Conservation (phyloP, 2,329 filamentous ascomycete genomes). For the Cadophora sp. region DNA sequence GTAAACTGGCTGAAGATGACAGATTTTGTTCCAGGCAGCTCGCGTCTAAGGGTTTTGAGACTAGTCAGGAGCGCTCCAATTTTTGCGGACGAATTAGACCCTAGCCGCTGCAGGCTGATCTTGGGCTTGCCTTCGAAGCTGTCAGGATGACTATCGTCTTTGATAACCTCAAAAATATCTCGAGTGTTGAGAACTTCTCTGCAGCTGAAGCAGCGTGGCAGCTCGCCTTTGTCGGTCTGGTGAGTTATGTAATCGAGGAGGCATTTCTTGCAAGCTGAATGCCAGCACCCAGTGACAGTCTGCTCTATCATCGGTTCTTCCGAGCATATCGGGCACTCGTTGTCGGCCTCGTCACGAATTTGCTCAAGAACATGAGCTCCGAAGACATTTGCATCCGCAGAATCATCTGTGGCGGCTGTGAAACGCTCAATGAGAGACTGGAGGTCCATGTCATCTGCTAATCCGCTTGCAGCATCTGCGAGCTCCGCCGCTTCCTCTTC, state of each 20-base stretch:
- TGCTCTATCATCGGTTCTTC: constrained; percentile 97
- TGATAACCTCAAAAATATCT: constrained; percentile 91
- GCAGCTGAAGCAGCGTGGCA: constrained; percentile 89
- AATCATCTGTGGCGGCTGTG: constrained; percentile 69
- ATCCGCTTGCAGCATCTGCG: constrained; percentile 78
- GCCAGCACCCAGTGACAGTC: constrained; percentile 95
- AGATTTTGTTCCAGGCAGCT: constrained; percentile 77
- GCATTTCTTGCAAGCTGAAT: constrained; percentile 94
- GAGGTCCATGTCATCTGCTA: constrained; percentile 96
- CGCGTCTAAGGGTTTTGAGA: constrained; percentile 70
- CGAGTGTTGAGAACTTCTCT: constrained; percentile 80
- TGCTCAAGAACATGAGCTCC: constrained; percentile 88
- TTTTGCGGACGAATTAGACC: constrained; percentile 81
- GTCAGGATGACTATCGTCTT: constrained; percentile 70
- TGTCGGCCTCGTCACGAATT: constrained; percentile 86
- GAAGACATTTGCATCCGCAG: constrained; percentile 72
- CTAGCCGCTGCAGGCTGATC: constrained; percentile 66
- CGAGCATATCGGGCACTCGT: constrained; percentile 92
- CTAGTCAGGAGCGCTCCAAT: constrained; percentile 80
- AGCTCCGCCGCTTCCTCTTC: constrained; percentile 83
- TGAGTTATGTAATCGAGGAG: constrained; percentile 90
- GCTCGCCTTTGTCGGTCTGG: constrained; percentile 76
- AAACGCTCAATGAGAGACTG: constrained; percentile 86
- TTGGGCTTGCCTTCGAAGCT: constrained; percentile 52
- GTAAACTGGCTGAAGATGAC: constrained; percentile 98